A percentile compares a stretch with the other conserved stretches of the same genome.
phyloP scores from a whole-genome alignment of 2,329 filamentous ascomycete genomes.

The Talaromyces pinophilus region DNA sequence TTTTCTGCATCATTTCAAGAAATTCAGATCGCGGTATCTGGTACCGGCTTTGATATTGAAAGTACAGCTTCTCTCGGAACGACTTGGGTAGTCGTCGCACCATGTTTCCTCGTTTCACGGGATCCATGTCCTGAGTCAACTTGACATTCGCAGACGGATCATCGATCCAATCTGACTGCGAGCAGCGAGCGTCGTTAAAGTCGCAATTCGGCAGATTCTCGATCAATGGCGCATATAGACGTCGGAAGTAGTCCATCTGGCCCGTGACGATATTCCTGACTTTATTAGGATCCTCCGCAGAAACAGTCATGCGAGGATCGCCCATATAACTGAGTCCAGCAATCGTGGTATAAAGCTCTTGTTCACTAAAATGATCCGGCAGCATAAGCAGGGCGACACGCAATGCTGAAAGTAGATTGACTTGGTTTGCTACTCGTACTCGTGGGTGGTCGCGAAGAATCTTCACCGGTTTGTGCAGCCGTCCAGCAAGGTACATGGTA shows the following conservation, averaged over 20 bases:
- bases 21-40: constrained; percentile 82
- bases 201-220: constrained; percentile 84
- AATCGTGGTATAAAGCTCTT: constrained; percentile 85
- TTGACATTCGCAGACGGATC: constrained; percentile 65
- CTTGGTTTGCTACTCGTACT: constrained; percentile 90
- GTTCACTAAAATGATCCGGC: constrained; percentile 80
- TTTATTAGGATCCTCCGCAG: constrained; percentile 88
- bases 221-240: constrained; percentile 85
- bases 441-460: constrained; percentile 91
- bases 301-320: constrained; percentile 91
- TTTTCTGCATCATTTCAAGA: constrained; percentile 77
- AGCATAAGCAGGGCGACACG: constrained; percentile 86
- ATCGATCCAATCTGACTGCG: constrained; percentile 62
- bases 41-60: constrained; percentile 90
- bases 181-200: constrained; percentile 68
- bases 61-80: constrained; percentile 89
- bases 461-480: constrained; percentile 96
- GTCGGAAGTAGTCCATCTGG: constrained; percentile 87
- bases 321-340: constrained; percentile 91
- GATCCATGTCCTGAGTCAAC: constrained; percentile 89
- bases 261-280: constrained; percentile 91
- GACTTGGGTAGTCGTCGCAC: constrained; percentile 82
- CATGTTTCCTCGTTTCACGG: constrained; percentile 89
- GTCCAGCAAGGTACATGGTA: constrained; percentile 91
- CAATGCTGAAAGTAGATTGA: constrained; percentile 89